Percentiles rank a stretch among this genome's conserved stretches.
Conservation (phyloP, 495 filamentous ascomycete genomes). For the Hypoxylon lenormandii region DNA sequence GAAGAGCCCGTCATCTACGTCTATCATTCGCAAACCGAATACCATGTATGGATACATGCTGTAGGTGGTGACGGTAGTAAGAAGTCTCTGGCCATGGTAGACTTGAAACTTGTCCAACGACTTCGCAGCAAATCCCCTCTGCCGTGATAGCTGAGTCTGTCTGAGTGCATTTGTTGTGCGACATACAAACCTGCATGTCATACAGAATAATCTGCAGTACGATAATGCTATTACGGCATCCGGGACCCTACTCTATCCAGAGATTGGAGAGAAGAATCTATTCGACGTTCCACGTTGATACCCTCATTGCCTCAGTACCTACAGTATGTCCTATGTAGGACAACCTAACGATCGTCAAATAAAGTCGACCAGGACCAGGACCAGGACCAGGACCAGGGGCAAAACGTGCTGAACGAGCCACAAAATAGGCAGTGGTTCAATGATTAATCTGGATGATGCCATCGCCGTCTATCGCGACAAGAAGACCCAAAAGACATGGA, state of each 20-base stretch:
- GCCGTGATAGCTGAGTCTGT: conserved; percentile 39
- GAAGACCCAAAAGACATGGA: too few species aligned
- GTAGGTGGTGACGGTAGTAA: not conserved
- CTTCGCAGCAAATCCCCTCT: conserved; percentile 21
- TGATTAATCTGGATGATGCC: conserved; percentile 34
- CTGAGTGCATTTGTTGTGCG: conserved; percentile 37
- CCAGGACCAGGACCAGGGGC: not conserved
- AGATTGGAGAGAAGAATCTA: not conserved
- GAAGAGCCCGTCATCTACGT: conserved; percentile 17
- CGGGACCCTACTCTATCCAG: not conserved
- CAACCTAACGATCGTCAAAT: conserved; percentile 10
- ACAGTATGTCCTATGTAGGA: not conserved
- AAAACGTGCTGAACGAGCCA: not conserved
- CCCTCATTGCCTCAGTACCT: too few species aligned
- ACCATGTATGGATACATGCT: not conserved
- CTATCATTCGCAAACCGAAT: conserved; percentile 4
- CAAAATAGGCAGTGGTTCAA: too few species aligned
- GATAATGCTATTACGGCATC: conserved; percentile 21
- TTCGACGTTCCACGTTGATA: not conserved
- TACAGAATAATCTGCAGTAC: conserved; percentile 44
- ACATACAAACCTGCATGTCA: conserved; percentile 40
- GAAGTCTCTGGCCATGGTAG: conserved; percentile 18
- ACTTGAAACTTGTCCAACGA: conserved; percentile 32
- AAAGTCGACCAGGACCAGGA: not conserved
- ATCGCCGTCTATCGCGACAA: conserved; percentile 19